Base-by-base conservation (phyloP, 306 rosid genomes). In the Macrotyloma uniflorum region DNA sequence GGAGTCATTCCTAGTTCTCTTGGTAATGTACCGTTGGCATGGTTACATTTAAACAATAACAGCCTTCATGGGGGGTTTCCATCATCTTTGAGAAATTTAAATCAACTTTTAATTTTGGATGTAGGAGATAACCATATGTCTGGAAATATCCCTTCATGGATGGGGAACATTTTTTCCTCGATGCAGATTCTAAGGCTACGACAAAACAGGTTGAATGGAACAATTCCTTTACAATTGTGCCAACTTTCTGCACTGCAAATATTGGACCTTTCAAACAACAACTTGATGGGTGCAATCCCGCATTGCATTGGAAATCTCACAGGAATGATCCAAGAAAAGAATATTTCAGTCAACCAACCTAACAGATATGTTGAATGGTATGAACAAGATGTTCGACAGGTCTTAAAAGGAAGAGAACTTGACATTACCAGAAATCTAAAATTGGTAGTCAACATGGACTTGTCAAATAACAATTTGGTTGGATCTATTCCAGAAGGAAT, bases 61-160 rank as follows among this genome's bases (percentile, higher is more conserved):
- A 65, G 26, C 11, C 15, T 77, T 74, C 61, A 68, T 0, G 80
- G 84, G 22, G 42, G 15, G n/a, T 57, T 73, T 12, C 78, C 83
- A 30, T 8, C 8, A 10, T 49, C 42, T 8, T 6, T 80, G 55
- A 46, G 9, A 19, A 74, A 80, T 11, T 74, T 57, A 19, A 7
- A 19, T 0, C 4, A 28, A 0, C 12, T 85, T 13, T 0, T n/a
- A 4, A 22, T 77, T 11, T 18, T 87, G 4, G 84, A 87, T 54
- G 55, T 80, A 5, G 80, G 83, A 15, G 57, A 70, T 20, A 87
- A 81, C 26, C 55, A 66, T 47, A 7, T 87, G 4, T 54, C 40
- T 0, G 87, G 86, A 2, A 33, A 1, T 11, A 59, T 83, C 32
- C 88, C 90, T 16, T 5, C 58, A 24, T 81, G 82, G 82, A 70